These are phyloP conservation scores for Pseudogymnoascus pannorum DNA, from an alignment of 2,329 filamentous ascomycete species.

Conservation along the genomic window DNA sequence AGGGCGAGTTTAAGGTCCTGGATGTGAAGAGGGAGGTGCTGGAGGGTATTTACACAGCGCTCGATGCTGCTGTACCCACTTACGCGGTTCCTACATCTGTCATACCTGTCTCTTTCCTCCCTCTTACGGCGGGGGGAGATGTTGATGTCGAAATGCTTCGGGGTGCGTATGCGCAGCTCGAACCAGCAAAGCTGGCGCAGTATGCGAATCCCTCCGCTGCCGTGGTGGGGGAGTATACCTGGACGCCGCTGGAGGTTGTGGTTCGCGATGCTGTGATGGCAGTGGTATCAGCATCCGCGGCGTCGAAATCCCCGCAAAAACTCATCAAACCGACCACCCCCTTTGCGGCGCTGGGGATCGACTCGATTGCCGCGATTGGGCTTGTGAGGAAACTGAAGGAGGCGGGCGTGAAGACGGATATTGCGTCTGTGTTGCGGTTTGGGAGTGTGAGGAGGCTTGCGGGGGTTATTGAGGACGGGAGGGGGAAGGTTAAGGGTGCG, in stretches of 20 bases:
- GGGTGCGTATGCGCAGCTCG: not conserved
- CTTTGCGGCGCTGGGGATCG: slow-evolving; percentile 70
- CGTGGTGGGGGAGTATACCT: too few relatives aligned
- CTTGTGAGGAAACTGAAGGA: slow-evolving; percentile 52
- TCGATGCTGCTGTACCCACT: slow-evolving; percentile 14
- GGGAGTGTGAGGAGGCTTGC: slow-evolving; percentile 58
- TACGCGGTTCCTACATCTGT: slow-evolving; percentile 78
- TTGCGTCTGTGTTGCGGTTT: slow-evolving; percentile 64
- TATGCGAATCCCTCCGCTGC: too few relatives aligned
- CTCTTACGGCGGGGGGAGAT: slow-evolving; percentile 69
- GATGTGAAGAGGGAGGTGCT: slow-evolving; percentile 24
- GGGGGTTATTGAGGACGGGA: slow-evolving; percentile 16
- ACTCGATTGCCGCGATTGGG: slow-evolving; percentile 74
- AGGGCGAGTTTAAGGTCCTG: slow-evolving; percentile 14
- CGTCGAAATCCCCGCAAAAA: slow-evolving; percentile 38
- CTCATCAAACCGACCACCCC: slow-evolving; percentile 59
- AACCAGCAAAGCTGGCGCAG: not conserved
- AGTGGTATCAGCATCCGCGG: slow-evolving; percentile 12
- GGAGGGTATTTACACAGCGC: not conserved
- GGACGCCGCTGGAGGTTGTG: slow-evolving; percentile 47
- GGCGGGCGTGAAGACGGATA: slow-evolving; percentile 43
- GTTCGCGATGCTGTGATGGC: slow-evolving; percentile 50
- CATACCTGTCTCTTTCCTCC: slow-evolving; percentile 61
- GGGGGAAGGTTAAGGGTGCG: not conserved
- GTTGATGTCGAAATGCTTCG: slow-evolving; percentile 53